A percentile compares a stretch with the other conserved stretches of the same genome.
phyloP scores from a whole-genome alignment of 805 yeast species.

The Candida ipomoeae region DNA sequence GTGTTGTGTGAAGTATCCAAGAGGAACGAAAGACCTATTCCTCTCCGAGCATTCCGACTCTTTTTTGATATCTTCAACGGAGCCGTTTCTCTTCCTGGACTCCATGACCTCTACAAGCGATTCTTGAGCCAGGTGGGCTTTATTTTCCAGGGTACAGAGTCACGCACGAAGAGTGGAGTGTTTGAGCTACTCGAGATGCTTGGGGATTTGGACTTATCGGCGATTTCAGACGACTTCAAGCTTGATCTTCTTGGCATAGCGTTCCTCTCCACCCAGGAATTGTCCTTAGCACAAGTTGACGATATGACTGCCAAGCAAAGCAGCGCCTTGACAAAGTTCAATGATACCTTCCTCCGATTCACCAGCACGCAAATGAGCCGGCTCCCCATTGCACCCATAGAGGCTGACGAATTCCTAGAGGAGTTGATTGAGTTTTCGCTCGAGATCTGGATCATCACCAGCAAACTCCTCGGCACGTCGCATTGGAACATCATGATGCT shows the following conservation, averaged over 20 bases:
- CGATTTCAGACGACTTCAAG: slow-evolving; percentile 5
- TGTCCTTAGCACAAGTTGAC: background rate
- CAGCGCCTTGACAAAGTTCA: slow-evolving; percentile 17
- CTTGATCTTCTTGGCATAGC: slow-evolving; percentile 10
- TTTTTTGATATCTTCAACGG: slow-evolving; percentile 14
- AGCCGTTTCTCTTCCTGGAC: slow-evolving; percentile 5
- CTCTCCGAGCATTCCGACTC: slow-evolving; percentile 18
- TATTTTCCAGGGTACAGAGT: slow-evolving; percentile 5
- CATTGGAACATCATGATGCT: slow-evolving; percentile 35
- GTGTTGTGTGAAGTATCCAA: slow-evolving; percentile 18
- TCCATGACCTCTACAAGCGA: slow-evolving; percentile 3
- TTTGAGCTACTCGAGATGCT: slow-evolving; percentile 9
- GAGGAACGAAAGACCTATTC: slow-evolving; percentile 14
- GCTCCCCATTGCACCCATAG: slow-evolving; percentile 25
- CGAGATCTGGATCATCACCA: slow-evolving; percentile 29
- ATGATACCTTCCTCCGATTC: slow-evolving; percentile 8
- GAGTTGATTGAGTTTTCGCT: slow-evolving; percentile 25
- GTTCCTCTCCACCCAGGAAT: slow-evolving; percentile 9
- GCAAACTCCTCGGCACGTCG: slow-evolving; percentile 17
- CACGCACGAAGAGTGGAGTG: slow-evolving; percentile 1
- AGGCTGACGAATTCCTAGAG: slow-evolving; percentile 21
- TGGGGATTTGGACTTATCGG: slow-evolving; percentile 3
- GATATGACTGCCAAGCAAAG: slow-evolving; percentile 16
- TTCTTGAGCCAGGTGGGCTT: slow-evolving; percentile 5
- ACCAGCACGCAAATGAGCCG: slow-evolving; percentile 33